Evolutionary conservation across 2,329 filamentous ascomycete species (phyloP), one percentile per base, ranked within the genome.

Genomic region (Truncatella angustata): DNA sequence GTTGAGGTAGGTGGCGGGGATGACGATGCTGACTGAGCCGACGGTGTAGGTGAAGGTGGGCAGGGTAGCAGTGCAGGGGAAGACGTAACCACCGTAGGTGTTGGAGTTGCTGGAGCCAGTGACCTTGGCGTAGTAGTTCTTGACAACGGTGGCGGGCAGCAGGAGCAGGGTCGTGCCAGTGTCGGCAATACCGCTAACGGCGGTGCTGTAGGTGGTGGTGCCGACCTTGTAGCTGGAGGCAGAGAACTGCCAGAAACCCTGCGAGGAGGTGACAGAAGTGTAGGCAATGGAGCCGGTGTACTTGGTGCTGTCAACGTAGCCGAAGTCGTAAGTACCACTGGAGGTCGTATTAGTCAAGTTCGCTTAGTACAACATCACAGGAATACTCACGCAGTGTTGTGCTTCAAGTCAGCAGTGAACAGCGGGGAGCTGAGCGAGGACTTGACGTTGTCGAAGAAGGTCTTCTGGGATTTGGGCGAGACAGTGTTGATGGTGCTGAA

Each of bases 201-300:
- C 34, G 37, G 49, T 51, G 26, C 42, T 37, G 52, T 55, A 60
- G 21, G 37, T 6, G 34, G 40, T 55, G 14, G 51, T 54, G 52
- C 59, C 59, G 39, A 61, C 54, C 30, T 53, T 44, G 52, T 58
- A 60, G 24, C 54, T 51, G 26, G 55, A 50, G n/a, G 57, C 55
- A 20, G 56, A 69, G 72, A 88, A 87, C 37, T 73, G 69, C 86
- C 86, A 90, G 72, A 80, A 87, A 9, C 86, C 86, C 6, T 81
- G 63, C 44, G 71, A 73, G 59, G 58, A 74, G 67, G 82, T 72
- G 49, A 86, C 80, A 35, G 74, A 57, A 32, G 76, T 70, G 67
- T 85, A 88, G 57, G 74, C 73, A 60, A 88, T 77, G 39, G 69
- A 57, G 43, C 82, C 83, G 4, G 73, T 80, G 73, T 81, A 84